Percentiles rank a stretch among this genome's conserved stretches.
These are phyloP conservation scores for Rhynchosporium agropyri DNA, from an alignment of 2,329 filamentous ascomycete species.

Conservation along the genomic window DNA sequence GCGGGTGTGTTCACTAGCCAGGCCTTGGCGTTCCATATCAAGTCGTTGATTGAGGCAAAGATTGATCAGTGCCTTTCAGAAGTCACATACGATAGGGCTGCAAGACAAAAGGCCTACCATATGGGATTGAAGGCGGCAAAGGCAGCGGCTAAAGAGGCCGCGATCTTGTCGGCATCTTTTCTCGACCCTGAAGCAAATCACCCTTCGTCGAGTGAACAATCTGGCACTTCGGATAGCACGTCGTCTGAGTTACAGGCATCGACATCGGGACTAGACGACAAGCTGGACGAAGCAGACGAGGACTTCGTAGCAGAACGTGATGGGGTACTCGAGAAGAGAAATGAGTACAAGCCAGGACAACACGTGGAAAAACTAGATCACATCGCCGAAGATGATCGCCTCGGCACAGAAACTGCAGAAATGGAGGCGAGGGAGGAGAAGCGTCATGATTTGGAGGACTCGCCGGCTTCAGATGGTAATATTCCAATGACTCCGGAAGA, in stretches of 20 bases:
- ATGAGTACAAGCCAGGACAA: too few species aligned
- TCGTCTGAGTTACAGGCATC: not conserved
- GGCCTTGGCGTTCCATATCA: conserved; percentile 76
- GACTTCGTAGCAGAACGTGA: not conserved
- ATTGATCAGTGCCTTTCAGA: conserved; percentile 51
- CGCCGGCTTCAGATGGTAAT: conserved; percentile 15
- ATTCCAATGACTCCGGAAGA: conserved; percentile 11
- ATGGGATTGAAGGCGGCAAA: conserved; percentile 11
- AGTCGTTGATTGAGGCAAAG: conserved; percentile 73
- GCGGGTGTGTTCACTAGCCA: conserved; percentile 77
- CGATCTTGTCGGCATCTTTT: not conserved
- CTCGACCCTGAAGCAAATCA: not conserved
- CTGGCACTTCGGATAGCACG: not conserved
- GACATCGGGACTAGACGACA: not conserved
- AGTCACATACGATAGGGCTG: conserved; percentile 19
- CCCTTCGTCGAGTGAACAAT: not conserved
- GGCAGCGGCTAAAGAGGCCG: not conserved
- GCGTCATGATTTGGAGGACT: conserved; percentile 4
- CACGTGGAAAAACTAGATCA: too few species aligned
- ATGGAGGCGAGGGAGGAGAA: not conserved
- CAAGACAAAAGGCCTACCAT: conserved; percentile 19
- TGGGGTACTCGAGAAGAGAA: not conserved
- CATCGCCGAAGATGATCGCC: not conserved
- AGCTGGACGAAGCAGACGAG: not conserved
- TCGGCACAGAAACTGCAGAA: not conserved